Base-by-base conservation (phyloP, 805 yeast species). In the Nakazawaea molendinolei region DNA sequence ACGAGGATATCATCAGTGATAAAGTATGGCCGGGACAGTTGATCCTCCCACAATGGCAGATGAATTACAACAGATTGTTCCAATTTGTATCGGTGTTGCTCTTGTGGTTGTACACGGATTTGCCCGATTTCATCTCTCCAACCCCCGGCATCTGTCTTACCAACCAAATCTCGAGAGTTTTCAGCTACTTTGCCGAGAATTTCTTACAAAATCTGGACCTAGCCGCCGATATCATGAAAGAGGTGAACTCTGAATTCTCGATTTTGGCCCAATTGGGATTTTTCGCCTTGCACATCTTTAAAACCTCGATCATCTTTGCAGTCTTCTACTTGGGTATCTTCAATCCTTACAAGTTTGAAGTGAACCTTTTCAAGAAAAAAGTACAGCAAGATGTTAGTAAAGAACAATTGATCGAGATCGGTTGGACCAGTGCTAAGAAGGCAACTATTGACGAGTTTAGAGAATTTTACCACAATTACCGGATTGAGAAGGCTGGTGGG, bases 381-480 rank as follows among this genome's bases (percentile, higher is more conserved):
- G 65, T 51, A 10, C 58, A 57, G 36, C 40, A 58, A 9, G 52
- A 48, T 10, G 47, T 67, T 31, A 62, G 72, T 33, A 65, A 65
- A 42, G 86, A 79, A 13, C 65, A 71, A 40, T 69, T 89, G 48
- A 46, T 76, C 23, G 58, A 60, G 4, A 62, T 89, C 46, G 97
- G 97, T 33, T 92, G 97, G 97, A 86, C 96, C n/a, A 95, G 96
- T 36, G 71, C 92, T 17, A 81, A 79, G 57, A 78, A 79, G 47
- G 81, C 81, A 10, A 69, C 79, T 15, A 61, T 75, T 19, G 81
- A 75, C 26, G 86, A 76, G 44, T 90, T 80, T 69, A 74, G 73
- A 50, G 81, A 77, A 43, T 67, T 61, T 49, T 81, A 76, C 67
- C 76, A 90, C 50, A 75, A 78, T 34, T 61, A 60, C 47, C 69